A percentile compares a stretch with the other conserved stretches of the same genome.
Conservation (phyloP, 495 filamentous ascomycete species). For the Aspergillus cristatus region DNA sequence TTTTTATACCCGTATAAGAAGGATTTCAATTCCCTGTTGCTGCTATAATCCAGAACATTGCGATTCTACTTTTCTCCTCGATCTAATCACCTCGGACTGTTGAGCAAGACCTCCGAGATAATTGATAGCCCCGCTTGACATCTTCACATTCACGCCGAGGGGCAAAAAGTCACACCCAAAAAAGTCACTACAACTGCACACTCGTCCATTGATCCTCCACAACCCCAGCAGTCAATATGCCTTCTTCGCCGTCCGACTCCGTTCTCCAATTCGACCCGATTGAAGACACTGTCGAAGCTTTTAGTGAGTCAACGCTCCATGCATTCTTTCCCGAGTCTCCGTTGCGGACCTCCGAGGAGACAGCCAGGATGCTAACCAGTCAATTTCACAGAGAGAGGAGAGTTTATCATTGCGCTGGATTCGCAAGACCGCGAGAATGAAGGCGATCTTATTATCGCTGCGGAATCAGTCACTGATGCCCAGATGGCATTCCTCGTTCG, state of each 20-base stretch:
- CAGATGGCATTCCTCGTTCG: constrained; percentile 96
- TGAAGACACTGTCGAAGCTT: constrained; percentile 73
- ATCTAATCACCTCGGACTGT: no score
- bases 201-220: no score
- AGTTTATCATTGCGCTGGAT: constrained; percentile 95
- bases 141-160: no score
- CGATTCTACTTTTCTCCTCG: no score
- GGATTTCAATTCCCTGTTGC: no score
- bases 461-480: constrained; percentile 69
- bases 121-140: no score
- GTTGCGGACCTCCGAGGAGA: not conserved
- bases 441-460: constrained; percentile 94
- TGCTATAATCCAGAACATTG: no score
- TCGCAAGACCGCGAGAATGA: constrained; percentile 88
- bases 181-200: no score
- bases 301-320: constrained; percentile 49
- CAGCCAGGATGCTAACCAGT: constrained; percentile 5
- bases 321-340: constrained; percentile 3
- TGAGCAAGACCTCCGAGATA: no score
- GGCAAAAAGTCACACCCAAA: not conserved
- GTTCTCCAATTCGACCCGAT: constrained; percentile 64
- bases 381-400: constrained; percentile 56
- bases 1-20: no score
- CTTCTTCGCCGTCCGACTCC: constrained; percentile 21
- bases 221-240: constrained; percentile 18